Evolutionary conservation across 148 eudicot genomes (phyloP), one percentile per base, ranked within the genome.

Genomic region (Diospyros lotus): DNA sequence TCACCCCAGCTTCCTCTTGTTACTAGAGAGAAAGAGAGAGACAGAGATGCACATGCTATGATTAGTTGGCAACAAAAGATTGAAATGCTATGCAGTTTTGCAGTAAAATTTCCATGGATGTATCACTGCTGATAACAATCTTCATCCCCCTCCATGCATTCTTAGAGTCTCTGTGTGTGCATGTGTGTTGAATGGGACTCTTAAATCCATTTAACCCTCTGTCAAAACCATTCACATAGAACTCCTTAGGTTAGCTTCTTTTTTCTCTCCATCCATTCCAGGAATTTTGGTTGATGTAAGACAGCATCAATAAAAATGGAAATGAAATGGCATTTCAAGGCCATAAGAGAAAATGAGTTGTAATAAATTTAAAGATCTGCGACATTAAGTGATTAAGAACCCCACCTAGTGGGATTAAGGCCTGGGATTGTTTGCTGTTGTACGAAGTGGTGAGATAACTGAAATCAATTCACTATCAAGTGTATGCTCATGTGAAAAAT

Each of bases 181-280:
- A 43, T 39, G 6, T 6, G 9, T 9, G 45, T 17, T 43, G 15
- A 66, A 45, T 44, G 28, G 9, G 12, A 66, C 15, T 50, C 58
- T 56, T 50, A 18, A 50, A 12, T 43, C n/a, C 62, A 15, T 18
- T 48, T 11, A 18, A 44, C 43, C 8, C 28, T 28, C 55, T 14
- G 18, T 3, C 70, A 10, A 8, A 13, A 17, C 15, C 55, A 17
- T 12, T 54, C 46, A 14, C 9, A 67, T 18, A 48, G 48, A 9
- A 68, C 58, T 48, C 71, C 1, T 50, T 51, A 28, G 51, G 40
- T 44, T 48, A 28, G 28, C 4, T 43, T 9, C 28, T 68, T 68
- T 43, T 68, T 42, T 58, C 13, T 51, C 71, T 48, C 54, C 71
- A 48, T 50, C 71, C 58, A 51, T 68, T 58, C 58, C 41, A 1